Percentiles rank a stretch among this genome's conserved stretches.
These are phyloP conservation scores for Coniochaeta ligniaria DNA, from an alignment of 2,329 filamentous ascomycete genomes.

Conservation along the genomic window DNA sequence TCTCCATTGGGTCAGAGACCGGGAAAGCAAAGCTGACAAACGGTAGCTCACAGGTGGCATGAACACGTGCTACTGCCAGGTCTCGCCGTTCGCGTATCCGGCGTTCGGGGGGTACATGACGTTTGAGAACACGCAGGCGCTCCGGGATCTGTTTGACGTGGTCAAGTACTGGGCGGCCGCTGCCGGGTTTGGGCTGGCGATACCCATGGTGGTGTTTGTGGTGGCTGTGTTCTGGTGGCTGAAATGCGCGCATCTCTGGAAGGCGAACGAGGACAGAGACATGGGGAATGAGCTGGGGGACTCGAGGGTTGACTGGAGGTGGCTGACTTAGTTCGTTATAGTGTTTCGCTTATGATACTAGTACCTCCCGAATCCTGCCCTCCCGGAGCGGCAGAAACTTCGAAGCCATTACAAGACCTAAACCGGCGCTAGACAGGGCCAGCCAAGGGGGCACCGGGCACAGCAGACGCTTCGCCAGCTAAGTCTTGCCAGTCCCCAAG, in stretches of 20 bases:
- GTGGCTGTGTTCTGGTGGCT: background rate
- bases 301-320: no score
- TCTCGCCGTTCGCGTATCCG: constrained; percentile 12
- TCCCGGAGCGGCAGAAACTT: no score
- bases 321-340: no score
- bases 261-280: background rate
- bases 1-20: no score
- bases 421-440: no score
- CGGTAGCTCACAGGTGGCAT: background rate
- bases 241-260: background rate
- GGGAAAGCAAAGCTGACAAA: no score
- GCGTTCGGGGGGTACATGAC: constrained; percentile 32
- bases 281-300: background rate
- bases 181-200: background rate
- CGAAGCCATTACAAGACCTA: no score
- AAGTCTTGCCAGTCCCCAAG: no score
- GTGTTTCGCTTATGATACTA: no score
- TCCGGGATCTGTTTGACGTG: constrained; percentile 14
- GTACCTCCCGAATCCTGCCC: no score
- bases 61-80: constrained; percentile 20
- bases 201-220: background rate
- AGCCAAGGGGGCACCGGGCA: no score
- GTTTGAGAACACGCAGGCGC: constrained; percentile 21
- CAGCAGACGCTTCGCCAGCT: no score
- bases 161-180: constrained; percentile 10